Evolutionary conservation across 768 basidiomycete species (phyloP).

Genomic region (Russula brevipes): DNA sequence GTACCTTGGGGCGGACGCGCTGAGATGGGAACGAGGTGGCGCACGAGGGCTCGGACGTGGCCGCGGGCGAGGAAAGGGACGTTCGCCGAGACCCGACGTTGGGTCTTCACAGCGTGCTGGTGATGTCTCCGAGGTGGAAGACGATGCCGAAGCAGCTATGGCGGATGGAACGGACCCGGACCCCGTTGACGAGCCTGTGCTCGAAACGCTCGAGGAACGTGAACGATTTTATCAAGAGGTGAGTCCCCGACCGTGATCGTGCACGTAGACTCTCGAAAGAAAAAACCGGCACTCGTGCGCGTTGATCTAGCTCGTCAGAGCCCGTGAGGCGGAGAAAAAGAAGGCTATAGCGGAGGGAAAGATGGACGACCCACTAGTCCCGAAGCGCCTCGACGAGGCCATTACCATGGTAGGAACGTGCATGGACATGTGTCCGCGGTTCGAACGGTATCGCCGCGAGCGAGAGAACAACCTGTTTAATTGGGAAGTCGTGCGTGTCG

Average conservation of each 20-base stretch:
- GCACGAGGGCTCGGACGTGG: constrained; percentile 40
- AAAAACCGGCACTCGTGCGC: background rate
- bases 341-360: constrained; percentile 74
- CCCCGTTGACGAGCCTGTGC: constrained; percentile 39
- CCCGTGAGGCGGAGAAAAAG: constrained; percentile 65
- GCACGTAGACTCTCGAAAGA: constrained; percentile 4
- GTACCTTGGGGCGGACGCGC: constrained; percentile 37
- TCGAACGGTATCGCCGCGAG: constrained; percentile 87
- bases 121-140: constrained; percentile 26
- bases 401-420: constrained; percentile 94
- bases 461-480: constrained; percentile 81
- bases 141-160: constrained; percentile 33
- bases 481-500: constrained; percentile 70
- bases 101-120: constrained; percentile 15
- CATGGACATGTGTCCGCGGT: constrained; percentile 89
- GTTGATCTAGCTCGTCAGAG: constrained; percentile 53
- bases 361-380: constrained; percentile 80
- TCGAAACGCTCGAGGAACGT: constrained; percentile 57
- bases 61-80: constrained; percentile 35
- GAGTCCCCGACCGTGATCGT: constrained; percentile 24
- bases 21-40: constrained; percentile 61
- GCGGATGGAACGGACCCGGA: constrained; percentile 32
- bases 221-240: constrained; percentile 73
- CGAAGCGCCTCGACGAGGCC: constrained; percentile 79
- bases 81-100: constrained; percentile 32